A percentile compares a stretch with the other conserved stretches of the same genome.
phyloP scores from a whole-genome alignment of 495 filamentous ascomycete species.

The Extremus antarcticus region DNA sequence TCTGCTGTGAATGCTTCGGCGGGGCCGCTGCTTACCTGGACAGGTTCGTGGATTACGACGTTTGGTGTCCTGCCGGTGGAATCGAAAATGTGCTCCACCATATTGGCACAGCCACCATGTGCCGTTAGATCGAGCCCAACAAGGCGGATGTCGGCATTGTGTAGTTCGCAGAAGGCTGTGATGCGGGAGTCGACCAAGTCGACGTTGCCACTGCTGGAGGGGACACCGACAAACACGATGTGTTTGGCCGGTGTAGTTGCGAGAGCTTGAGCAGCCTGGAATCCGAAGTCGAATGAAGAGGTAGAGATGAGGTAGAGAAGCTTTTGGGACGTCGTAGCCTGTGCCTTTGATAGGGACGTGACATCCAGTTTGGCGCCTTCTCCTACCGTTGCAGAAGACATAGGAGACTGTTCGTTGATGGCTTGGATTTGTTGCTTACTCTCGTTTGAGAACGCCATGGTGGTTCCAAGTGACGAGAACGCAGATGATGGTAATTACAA shows the following conservation, averaged over 20 bases:
- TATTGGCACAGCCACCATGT: slow-evolving; percentile 13
- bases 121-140: slow-evolving; percentile 18
- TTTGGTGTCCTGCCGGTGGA: slow-evolving; percentile 13
- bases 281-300: slow-evolving; percentile 1
- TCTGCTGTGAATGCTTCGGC: slow-evolving; percentile 23
- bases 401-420: too few species aligned
- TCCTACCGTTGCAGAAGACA: too few species aligned
- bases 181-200: slow-evolving; percentile 9
- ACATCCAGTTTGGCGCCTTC: too few species aligned
- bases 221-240: slow-evolving; percentile 23
- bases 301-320: slow-evolving; percentile 2
- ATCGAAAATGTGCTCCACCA: slow-evolving; percentile 12
- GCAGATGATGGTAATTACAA: too few species aligned
- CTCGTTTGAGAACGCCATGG: too few species aligned
- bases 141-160: slow-evolving; percentile 18
- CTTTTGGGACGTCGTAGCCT: too few species aligned
- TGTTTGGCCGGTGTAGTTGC: slow-evolving; percentile 13
- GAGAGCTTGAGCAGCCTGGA: slow-evolving; percentile 15
- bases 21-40: slow-evolving; percentile 24
- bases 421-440: too few species aligned
- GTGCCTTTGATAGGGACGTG: too few species aligned
- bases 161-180: slow-evolving; percentile 5
- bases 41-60: slow-evolving; percentile 22
- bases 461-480: too few species aligned
- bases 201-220: slow-evolving; percentile 4